phyloP scores from a whole-genome alignment of 108 stramenopile species.

The Ochromonas danica region DNA sequence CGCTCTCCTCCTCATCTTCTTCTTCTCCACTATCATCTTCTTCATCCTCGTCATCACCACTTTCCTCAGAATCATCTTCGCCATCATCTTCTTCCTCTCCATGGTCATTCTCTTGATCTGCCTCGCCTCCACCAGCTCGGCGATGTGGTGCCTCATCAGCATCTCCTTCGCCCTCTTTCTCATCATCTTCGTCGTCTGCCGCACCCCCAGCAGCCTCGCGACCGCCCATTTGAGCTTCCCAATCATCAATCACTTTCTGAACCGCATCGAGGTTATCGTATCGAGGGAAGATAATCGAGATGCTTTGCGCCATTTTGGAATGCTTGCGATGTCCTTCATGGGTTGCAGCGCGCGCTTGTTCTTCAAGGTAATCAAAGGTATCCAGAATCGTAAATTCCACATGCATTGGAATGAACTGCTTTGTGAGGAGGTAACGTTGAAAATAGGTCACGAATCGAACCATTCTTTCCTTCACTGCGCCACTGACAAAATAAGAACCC shows the following conservation, averaged over 20 bases:
- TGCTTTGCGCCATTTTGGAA: too few relatives aligned
- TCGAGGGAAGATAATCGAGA: background rate
- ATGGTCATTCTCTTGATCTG: constrained; percentile 8
- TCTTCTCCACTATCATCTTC: constrained; percentile 19
- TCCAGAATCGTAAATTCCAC: constrained; percentile 86
- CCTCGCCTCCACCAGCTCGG: background rate
- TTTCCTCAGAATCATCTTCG: constrained; percentile 3
- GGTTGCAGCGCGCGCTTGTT: constrained; percentile 36
- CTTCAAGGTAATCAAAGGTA: constrained; percentile 77
- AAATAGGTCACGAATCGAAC: constrained; percentile 71
- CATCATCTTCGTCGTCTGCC: background rate
- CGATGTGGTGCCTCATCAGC: background rate
- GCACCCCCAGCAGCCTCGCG: background rate
- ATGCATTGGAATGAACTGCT: constrained; percentile 76
- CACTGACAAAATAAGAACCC: constrained; percentile 62
- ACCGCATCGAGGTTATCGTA: background rate
- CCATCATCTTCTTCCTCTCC: constrained; percentile 17
- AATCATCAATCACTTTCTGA: background rate
- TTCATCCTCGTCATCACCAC: constrained; percentile 1
- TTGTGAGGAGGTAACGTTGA: constrained; percentile 89
- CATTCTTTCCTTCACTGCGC: constrained; percentile 47
- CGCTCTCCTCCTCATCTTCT: constrained; percentile 30
- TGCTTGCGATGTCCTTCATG: background rate
- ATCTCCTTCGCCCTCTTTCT: background rate
- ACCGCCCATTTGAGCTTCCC: background rate